Conservation (phyloP, 202 grass and related monocot genomes). For the Elaeis oleifera region DNA sequence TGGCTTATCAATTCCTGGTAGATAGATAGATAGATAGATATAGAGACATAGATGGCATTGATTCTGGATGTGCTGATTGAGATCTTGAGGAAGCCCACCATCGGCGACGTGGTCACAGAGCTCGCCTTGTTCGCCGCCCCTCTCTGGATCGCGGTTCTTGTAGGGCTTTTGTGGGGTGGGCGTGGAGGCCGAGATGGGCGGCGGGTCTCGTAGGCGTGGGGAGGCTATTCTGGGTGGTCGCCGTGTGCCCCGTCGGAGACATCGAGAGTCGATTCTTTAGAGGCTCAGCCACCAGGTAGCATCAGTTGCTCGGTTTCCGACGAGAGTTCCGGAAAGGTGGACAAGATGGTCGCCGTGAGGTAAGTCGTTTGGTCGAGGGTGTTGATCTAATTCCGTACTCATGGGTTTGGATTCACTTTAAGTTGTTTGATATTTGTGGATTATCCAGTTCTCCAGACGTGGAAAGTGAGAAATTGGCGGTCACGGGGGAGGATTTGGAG, state of each 20-base stretch:
- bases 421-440: conserved; percentile 16
- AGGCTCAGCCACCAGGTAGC: no score
- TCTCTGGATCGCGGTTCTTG: conserved; percentile 60
- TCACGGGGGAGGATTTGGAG: conserved; percentile 45
- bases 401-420: neutral
- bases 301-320: neutral
- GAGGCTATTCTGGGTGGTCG: neutral
- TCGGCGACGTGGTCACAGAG: conserved; percentile 42
- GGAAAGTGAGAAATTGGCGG: conserved; percentile 24
- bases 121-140: conserved; percentile 47
- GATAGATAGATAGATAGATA: no score
- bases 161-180: conserved; percentile 79
- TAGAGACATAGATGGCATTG: conserved; percentile 33
- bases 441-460: conserved; percentile 5
- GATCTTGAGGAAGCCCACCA: conserved; percentile 43
- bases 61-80: conserved; percentile 40
- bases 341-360: conserved; percentile 25
- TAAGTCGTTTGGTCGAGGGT: conserved; percentile 8
- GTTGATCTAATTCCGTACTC: neutral
- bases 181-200: conserved; percentile 72
- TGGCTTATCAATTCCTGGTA: no score
- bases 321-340: neutral
- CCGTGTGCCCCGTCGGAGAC: neutral
- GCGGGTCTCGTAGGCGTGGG: conserved; percentile 24
- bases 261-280: neutral